A percentile compares a stretch with the other conserved stretches of the same genome.
phyloP scores from a whole-genome alignment of 2,329 filamentous ascomycete species.

The Zasmidium angulare region DNA sequence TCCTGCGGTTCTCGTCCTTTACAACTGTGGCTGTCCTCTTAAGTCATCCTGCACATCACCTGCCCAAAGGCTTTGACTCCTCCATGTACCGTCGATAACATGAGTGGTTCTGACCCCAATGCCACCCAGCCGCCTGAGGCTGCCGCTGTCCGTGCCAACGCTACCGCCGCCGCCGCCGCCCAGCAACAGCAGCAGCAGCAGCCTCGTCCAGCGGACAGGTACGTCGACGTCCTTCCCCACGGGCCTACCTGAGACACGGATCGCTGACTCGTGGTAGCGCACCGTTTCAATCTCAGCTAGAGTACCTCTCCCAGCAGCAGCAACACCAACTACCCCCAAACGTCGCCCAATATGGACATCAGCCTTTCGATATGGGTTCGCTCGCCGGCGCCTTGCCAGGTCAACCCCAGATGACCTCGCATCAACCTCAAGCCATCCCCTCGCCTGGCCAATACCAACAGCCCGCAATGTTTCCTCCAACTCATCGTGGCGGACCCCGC shows the following conservation, averaged over 20 bases:
- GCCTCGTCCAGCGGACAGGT: slow-evolving; percentile 15
- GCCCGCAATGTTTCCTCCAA: slow-evolving; percentile 19
- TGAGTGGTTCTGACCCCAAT: slow-evolving; percentile 9
- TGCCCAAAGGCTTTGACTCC: not conserved
- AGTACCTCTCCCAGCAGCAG: slow-evolving; percentile 20
- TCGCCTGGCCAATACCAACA: slow-evolving; percentile 12
- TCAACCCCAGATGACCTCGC: slow-evolving; percentile 11
- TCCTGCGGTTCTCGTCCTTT: not conserved
- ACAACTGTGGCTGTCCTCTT: slow-evolving; percentile 7
- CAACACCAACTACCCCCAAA: slow-evolving; percentile 17
- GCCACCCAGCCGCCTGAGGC: slow-evolving; percentile 5
- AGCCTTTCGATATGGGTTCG: slow-evolving; percentile 21
- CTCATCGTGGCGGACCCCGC: slow-evolving; percentile 22
- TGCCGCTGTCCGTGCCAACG: not conserved
- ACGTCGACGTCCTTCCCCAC: slow-evolving; percentile 3
- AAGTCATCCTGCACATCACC: slow-evolving; percentile 6
- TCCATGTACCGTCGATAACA: slow-evolving; percentile 6
- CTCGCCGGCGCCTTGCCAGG: slow-evolving; percentile 20
- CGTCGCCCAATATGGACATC: slow-evolving; percentile 18
- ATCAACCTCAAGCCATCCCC: slow-evolving; percentile 14
- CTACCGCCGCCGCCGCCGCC: not conserved
- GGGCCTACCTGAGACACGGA: not conserved
- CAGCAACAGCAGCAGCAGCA: not conserved
- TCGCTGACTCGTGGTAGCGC: slow-evolving; percentile 15
- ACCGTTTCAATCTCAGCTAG: slow-evolving; percentile 24